A percentile compares a stretch with the other conserved stretches of the same genome.
phyloP scores from a whole-genome alignment of 1,284 basidiomycete species.

The Ceratobasidium sp. region DNA sequence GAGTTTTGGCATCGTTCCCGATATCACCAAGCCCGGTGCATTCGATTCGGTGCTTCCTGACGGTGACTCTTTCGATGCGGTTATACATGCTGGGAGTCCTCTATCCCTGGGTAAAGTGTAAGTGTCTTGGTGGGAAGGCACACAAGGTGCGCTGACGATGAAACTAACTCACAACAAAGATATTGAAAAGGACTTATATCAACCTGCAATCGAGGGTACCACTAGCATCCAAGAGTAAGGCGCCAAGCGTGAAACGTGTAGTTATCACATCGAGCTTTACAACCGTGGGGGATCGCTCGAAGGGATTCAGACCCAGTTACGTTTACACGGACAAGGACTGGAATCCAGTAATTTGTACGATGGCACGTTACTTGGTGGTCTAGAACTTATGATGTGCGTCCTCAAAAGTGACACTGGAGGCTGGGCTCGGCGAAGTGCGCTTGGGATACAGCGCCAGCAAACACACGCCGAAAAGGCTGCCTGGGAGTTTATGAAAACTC shows the following conservation, averaged over 20 bases:
- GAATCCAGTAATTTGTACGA: slow-evolving; percentile 52
- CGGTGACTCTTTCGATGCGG: slow-evolving; percentile 16
- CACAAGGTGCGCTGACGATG: background rate
- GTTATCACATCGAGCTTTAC: slow-evolving; percentile 60
- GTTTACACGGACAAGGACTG: slow-evolving; percentile 53
- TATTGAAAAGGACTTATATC: slow-evolving; percentile 54
- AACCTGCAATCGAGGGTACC: slow-evolving; percentile 60
- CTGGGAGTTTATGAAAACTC: slow-evolving; percentile 46
- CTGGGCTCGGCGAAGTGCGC: slow-evolving; percentile 25
- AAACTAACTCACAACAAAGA: background rate
- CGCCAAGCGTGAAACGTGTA: slow-evolving; percentile 55
- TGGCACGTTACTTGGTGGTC: background rate
- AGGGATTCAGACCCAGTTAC: slow-evolving; percentile 46
- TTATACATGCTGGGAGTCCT: slow-evolving; percentile 22
- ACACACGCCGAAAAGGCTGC: slow-evolving; percentile 50
- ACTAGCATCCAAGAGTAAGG: slow-evolving; percentile 52
- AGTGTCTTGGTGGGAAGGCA: background rate
- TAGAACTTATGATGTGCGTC: slow-evolving; percentile 4
- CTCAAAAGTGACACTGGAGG: slow-evolving; percentile 20
- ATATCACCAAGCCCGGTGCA: slow-evolving; percentile 18
- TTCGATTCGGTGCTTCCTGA: slow-evolving; percentile 12
- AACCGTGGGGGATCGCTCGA: slow-evolving; percentile 48
- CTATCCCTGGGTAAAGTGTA: slow-evolving; percentile 4
- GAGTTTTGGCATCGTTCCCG: slow-evolving; percentile 24
- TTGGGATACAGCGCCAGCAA: slow-evolving; percentile 52